Percentiles rank a stretch among this genome's conserved stretches.
These are phyloP conservation scores for Delonix regia DNA, from an alignment of 306 rosid species.

Conservation along the genomic window DNA sequence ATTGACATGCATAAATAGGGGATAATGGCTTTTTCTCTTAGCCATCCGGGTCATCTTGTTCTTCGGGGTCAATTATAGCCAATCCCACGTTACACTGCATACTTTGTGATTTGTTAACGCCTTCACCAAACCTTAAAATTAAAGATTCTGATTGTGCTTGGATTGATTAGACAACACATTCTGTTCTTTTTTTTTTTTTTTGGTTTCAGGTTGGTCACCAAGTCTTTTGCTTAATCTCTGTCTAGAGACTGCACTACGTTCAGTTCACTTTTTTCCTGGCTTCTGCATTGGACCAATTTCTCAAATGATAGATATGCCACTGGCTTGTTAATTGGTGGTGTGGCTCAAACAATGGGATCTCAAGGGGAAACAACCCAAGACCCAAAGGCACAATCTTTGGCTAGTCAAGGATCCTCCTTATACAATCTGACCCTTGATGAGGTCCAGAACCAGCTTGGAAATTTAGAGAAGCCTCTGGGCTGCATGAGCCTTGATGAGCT, in stretches of 20 bases:
- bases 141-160: neutral
- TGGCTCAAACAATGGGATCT: conserved; percentile 75
- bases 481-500: conserved; percentile 98
- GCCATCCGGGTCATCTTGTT: conserved; percentile 1
- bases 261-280: conserved; percentile 11
- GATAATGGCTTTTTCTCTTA: conserved; percentile 14
- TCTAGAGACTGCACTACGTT: neutral
- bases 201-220: neutral
- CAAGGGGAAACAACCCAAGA: conserved; percentile 72
- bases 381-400: conserved; percentile 58
- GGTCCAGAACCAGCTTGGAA: conserved; percentile 94
- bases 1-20: conserved; percentile 30
- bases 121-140: neutral
- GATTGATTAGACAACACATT: neutral
- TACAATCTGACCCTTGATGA: conserved; percentile 93
- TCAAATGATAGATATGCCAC: conserved; percentile 20
- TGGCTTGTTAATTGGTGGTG: conserved; percentile 40
- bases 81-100: neutral
- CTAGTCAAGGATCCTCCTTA: conserved; percentile 63
- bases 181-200: neutral
- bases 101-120: neutral
- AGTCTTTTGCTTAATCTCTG: neutral
- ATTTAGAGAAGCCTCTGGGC: conserved; percentile 88
- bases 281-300: neutral
- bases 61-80: conserved; percentile 20